phyloP scores from a whole-genome alignment of 768 basidiomycete genomes.

The Kondoa malvinella region DNA sequence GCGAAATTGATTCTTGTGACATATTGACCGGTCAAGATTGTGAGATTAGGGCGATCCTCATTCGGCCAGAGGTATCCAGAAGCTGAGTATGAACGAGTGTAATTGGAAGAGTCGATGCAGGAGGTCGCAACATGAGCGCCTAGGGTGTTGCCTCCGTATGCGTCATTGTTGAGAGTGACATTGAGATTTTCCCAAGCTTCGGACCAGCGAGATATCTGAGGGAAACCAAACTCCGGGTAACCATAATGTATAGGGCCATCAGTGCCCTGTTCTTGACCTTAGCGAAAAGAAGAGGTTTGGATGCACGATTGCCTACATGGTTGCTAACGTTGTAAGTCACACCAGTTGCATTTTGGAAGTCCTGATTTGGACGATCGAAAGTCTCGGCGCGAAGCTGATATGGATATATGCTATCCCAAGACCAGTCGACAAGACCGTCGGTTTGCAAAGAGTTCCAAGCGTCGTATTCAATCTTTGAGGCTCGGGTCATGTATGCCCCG shows the following conservation, averaged over 20 bases:
- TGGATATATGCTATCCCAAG: conserved; percentile 25
- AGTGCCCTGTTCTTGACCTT: conserved; percentile 8
- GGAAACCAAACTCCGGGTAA: conserved; percentile 21
- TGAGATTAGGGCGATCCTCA: conserved; percentile 33
- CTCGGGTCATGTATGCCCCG: conserved; percentile 23
- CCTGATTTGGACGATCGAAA: conserved; percentile 31
- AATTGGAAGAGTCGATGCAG: conserved; percentile 29
- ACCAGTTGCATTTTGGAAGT: conserved; percentile 23
- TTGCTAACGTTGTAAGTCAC: conserved; percentile 30
- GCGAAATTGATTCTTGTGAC: conserved; percentile 34
- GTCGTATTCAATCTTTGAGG: conserved; percentile 23
- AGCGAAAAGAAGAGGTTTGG: conserved; percentile 15
- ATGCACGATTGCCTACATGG: conserved; percentile 31
- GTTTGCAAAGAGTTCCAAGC: conserved; percentile 24
- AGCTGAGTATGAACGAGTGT: conserved; percentile 33
- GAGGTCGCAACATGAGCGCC: conserved; percentile 31
- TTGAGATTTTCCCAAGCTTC: conserved; percentile 23
- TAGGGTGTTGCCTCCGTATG: conserved; percentile 17
- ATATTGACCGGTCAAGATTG: conserved; percentile 36
- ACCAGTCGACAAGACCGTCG: conserved; percentile 18
- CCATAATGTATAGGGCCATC: conserved; percentile 26
- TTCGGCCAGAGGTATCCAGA: conserved; percentile 36
- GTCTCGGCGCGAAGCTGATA: conserved; percentile 28
- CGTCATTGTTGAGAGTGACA: conserved; percentile 20
- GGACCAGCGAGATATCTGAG: conserved; percentile 23